Evolutionary conservation across 1,139 yeast species (phyloP), one percentile per base, ranked within the genome.

Genomic region (Wickerhamomyces sp.): DNA sequence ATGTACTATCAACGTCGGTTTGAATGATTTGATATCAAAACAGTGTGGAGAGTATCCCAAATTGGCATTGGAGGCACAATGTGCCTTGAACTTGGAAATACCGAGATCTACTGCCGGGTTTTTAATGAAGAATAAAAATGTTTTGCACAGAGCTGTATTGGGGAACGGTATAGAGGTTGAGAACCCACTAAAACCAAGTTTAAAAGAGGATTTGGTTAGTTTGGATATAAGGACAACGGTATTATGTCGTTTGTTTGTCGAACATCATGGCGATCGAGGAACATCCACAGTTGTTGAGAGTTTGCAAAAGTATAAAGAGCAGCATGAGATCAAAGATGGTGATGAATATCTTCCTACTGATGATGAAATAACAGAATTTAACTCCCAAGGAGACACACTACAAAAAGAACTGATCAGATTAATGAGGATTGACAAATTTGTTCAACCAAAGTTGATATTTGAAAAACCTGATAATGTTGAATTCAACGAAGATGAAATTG

Each of bases 51-150:
- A 42, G 6, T 51, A 44, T 26, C 61, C 64, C 1, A 13, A 29
- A n/a, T 40, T 34, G 26, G 52, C 55, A 1, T 31, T 62, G 21
- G 43, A 54, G 25, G 36, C 36, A 3, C 54, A 51, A 25, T 29
- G 43, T 20, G 23, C 22, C 2, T 11, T 47, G 18, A 37, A 42
- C 23, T 24, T 39, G 24, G 46, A 5, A 9, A 19, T 50, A 28
- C 42, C 51, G 3, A 37, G 49, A 35, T 15, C 18, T 2, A 28
- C 38, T 12, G 49, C 49, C 8, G 50, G 49, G 4, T 13, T 40
- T 4, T 7, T 50, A 10, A 46, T 49, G 34, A 33, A 29, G 22
- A n/a, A n/a, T n/a, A 29, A 30, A 7, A 40, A 35, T 6, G 15
- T 36, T 6, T 11, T 41, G 13, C 36, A 35, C 19, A 17, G 26